Conservation (phyloP, 257 asterid genomes). For the Solanum corneliomulleri region DNA sequence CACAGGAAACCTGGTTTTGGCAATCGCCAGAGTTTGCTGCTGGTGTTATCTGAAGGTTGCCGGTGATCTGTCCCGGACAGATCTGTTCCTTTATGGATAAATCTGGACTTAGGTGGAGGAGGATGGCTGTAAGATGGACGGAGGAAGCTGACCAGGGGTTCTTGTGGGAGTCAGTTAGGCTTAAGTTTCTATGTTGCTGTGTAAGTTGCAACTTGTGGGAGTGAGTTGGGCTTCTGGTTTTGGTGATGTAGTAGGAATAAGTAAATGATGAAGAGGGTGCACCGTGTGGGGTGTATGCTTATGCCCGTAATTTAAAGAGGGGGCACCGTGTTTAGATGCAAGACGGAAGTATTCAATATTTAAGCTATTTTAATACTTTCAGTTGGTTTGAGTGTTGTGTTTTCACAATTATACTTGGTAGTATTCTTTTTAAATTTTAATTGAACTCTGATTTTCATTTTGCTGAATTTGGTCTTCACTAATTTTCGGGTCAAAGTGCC, state of each 20-base stretch:
- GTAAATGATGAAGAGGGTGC: not conserved
- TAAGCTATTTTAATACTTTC: not conserved
- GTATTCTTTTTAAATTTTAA: not conserved
- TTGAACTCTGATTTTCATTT: not conserved
- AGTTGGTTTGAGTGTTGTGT: not conserved
- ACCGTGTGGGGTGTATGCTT: not conserved
- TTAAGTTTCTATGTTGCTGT: not conserved
- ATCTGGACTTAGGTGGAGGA: not conserved
- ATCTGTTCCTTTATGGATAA: not conserved
- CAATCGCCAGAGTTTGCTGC: not conserved
- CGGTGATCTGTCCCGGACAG: not conserved
- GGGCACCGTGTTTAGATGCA: not conserved
- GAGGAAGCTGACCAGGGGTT: not conserved
- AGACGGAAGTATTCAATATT: not conserved
- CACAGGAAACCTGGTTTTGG: not conserved
- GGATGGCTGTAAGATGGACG: not conserved
- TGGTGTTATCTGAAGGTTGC: not conserved
- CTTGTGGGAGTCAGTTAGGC: not conserved
- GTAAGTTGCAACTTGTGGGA: not conserved
- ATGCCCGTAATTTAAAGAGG: not conserved
- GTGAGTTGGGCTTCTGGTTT: not conserved
- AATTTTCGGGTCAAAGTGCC: not conserved
- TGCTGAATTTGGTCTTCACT: not conserved
- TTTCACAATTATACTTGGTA: not conserved
- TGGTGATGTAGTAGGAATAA: not conserved